phyloP scores from a whole-genome alignment of 306 rosid species.

The Ceratonia siliqua region DNA sequence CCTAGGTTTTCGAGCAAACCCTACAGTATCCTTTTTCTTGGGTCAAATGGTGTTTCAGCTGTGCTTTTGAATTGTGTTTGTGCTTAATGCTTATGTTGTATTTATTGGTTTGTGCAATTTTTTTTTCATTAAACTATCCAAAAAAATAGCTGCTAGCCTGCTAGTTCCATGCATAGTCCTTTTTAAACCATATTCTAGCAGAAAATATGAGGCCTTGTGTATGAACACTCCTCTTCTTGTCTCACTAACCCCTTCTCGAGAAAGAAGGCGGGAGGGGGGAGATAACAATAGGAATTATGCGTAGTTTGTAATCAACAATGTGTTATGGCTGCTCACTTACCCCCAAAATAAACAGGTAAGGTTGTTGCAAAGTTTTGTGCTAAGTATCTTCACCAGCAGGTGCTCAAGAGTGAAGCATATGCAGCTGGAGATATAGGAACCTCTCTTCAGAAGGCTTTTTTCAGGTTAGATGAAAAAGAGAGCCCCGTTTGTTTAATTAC shows the following conservation, averaged over 20 bases:
- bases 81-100: neutral
- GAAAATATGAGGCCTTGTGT: neutral
- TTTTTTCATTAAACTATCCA: neutral
- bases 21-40: neutral
- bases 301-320: neutral
- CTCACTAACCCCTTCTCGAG: neutral
- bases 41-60: neutral
- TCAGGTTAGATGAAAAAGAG: constrained; percentile 67
- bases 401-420: constrained; percentile 76
- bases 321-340: constrained; percentile 35
- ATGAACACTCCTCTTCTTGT: neutral
- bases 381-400: constrained; percentile 86
- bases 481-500: neutral
- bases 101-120: neutral
- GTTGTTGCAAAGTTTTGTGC: constrained; percentile 98
- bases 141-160: neutral
- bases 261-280: neutral
- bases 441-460: constrained; percentile 77
- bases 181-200: neutral
- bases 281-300: neutral
- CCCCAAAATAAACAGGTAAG: constrained; percentile 67
- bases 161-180: neutral
- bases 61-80: neutral
- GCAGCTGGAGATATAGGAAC: constrained; percentile 76
- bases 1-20: neutral